phyloP scores from a whole-genome alignment of 2,329 filamentous ascomycete species.

The Pseudogymnoascus sp. region DNA sequence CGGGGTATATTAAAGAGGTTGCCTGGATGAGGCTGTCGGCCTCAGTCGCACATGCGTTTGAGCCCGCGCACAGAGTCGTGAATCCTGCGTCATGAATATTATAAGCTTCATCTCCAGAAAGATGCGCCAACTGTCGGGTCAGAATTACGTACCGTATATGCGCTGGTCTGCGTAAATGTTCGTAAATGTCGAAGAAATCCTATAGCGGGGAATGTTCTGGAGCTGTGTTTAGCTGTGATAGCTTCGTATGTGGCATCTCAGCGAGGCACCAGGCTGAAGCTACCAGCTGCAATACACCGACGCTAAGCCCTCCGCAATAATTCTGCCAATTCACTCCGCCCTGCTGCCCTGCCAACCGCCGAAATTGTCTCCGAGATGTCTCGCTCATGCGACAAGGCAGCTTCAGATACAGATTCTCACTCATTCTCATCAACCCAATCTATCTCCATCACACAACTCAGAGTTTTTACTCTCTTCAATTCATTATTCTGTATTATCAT shows the following conservation, averaged over 20 bases:
- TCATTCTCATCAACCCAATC: not conserved
- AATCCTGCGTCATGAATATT: not conserved
- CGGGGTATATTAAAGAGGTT: not conserved
- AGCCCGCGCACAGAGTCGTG: not conserved
- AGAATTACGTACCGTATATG: not conserved
- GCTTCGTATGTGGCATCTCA: not conserved
- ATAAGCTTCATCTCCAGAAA: not conserved
- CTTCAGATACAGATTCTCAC: not conserved
- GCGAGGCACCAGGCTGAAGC: not conserved
- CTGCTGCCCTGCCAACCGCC: not conserved
- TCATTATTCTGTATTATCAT: slow-evolving; percentile 26
- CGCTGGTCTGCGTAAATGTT: not conserved
- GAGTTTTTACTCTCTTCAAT: slow-evolving; percentile 21
- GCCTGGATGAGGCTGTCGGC: not conserved
- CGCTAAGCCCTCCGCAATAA: not conserved
- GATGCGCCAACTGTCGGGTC: not conserved
- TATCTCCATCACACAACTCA: not conserved
- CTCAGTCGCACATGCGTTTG: not conserved
- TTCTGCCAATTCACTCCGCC: not conserved
- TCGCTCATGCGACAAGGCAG: not conserved
- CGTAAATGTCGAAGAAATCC: not conserved
- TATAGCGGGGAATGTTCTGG: not conserved
- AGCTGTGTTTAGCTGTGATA: not conserved
- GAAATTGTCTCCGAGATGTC: not conserved
- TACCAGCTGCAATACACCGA: not conserved